Evolutionary conservation across 2,329 filamentous ascomycete species (phyloP), one percentile per base, ranked within the genome.

Genomic region (Neophaeococcomyces mojaviensis): DNA sequence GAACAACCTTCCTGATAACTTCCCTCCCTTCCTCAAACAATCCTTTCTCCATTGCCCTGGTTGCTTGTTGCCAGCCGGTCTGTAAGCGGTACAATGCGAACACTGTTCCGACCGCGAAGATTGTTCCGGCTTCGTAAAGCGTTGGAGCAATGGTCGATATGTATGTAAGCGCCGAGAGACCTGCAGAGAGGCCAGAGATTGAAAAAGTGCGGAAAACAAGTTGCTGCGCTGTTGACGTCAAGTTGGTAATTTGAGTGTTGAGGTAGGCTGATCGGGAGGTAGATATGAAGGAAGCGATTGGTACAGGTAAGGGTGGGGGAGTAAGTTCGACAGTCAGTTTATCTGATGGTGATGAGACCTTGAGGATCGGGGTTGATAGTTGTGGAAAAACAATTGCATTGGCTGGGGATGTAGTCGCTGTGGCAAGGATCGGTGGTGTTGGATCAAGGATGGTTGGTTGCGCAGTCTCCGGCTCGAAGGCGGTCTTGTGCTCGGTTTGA

Each of bases 231-330:
- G 87, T 69, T 1, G 83, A 79, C 58, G 88, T 84, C 3, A 89
- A 69, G 1, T 81, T 78, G 2, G 83, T 82, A 2, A 88, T 74
- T 0, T 82, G 86, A 49, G 78, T 73, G n/a, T 72, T 66, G 34
- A 81, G 72, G 2, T 88, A 74, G 52, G 80, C 79, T 30, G 74
- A 69, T n/a, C 88, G 79, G 6, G 82, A 81, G 20, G 77, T 73
- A 12, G 83, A 71, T 49, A 96, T 90, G 48, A 87, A 79, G 78
- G 75, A 1, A 83, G 86, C 87, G 86, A 94, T 20, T 74, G 77
- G 18, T 59, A 66, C 30, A 59, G 58, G 6, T 39, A 53, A 8
- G 50, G 52, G 34, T 5, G 39, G 42, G 3, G 53, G 48, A 15
- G 22, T 34, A 44, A 54, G 48, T 24, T 55, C 48, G 10, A 39